A percentile compares a stretch with the other conserved stretches of the same genome.
phyloP scores from a whole-genome alignment of 2,329 filamentous ascomycete species.

The Aspergillus persii region DNA sequence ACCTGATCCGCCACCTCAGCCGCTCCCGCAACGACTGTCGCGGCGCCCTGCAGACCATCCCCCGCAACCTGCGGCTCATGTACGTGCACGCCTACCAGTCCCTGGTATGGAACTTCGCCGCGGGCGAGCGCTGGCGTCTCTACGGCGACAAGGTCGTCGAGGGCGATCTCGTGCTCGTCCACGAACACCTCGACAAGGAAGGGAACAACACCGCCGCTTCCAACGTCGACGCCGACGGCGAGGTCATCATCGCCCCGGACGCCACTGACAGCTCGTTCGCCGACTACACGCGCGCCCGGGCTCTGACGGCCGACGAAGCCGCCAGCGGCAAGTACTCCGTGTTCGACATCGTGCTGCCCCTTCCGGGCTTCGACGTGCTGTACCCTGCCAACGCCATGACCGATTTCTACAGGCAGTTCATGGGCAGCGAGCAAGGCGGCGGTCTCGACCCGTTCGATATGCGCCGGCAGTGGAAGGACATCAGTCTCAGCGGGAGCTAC shows the following conservation, averaged over 20 bases:
- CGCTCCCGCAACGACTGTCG: slow-evolving; percentile 65
- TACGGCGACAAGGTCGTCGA: slow-evolving; percentile 72
- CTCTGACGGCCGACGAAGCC: slow-evolving; percentile 74
- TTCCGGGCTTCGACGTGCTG: slow-evolving; percentile 84
- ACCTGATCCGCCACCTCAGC: slow-evolving; percentile 73
- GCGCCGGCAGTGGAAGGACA: slow-evolving; percentile 80
- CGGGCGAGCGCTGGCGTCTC: slow-evolving; percentile 73
- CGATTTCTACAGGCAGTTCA: slow-evolving; percentile 81
- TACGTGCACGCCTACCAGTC: slow-evolving; percentile 98
- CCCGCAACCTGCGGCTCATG: slow-evolving; percentile 81
- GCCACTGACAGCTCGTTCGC: slow-evolving; percentile 57
- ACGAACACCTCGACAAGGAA: slow-evolving; percentile 55
- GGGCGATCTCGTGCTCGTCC: slow-evolving; percentile 77
- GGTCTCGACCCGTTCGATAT: slow-evolving; percentile 79
- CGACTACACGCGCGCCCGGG: slow-evolving; percentile 66
- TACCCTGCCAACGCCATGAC: slow-evolving; percentile 84
- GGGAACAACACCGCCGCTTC: slow-evolving; percentile 27
- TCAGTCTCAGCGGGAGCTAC: slow-evolving; percentile 85
- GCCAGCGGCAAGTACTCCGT: slow-evolving; percentile 73
- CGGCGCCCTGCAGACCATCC: slow-evolving; percentile 77
- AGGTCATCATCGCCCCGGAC: slow-evolving; percentile 63
- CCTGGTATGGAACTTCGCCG: slow-evolving; percentile 86
- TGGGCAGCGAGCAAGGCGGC: slow-evolving; percentile 76
- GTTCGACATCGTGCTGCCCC: slow-evolving; percentile 84
- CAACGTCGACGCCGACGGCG: slow-evolving; percentile 59